These are phyloP conservation scores for Corynascus novoguineensis DNA, from an alignment of 495 filamentous ascomycete species.

Conservation along the genomic window DNA sequence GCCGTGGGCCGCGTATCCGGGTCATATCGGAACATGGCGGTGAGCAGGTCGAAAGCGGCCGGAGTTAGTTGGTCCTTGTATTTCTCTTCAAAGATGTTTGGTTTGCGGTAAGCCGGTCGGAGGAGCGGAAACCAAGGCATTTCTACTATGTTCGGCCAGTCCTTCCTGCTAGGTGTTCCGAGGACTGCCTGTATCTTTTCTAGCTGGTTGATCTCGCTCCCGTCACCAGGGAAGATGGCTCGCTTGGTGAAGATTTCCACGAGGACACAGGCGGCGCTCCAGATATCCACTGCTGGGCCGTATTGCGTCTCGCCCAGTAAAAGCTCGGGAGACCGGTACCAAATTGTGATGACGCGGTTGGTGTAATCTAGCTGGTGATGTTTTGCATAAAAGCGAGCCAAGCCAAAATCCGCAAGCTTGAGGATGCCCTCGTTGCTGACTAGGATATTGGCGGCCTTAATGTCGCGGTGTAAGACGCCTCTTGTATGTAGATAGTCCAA, in stretches of 20 bases:
- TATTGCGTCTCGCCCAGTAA: constrained; percentile 92
- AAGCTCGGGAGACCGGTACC: constrained; percentile 93
- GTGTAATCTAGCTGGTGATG: constrained; percentile 92
- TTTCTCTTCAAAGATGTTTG: constrained; percentile 76
- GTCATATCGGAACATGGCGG: constrained; percentile 79
- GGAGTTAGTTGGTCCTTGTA: constrained; percentile 69
- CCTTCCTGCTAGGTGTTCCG: constrained; percentile 74
- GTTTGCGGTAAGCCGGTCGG: constrained; percentile 63
- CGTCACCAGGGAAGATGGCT: constrained; percentile 93
- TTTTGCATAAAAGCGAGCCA: constrained; percentile 96
- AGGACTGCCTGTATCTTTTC: constrained; percentile 93
- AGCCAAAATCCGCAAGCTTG: constrained; percentile 93
- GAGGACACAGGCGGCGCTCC: constrained; percentile 95
- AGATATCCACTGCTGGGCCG: constrained; percentile 91
- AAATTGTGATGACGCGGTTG: constrained; percentile 96
- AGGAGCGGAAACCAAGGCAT: constrained; percentile 97
- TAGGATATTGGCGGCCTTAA: constrained; percentile 92
- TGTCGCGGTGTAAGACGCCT: constrained; percentile 91
- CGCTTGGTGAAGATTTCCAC: constrained; percentile 94
- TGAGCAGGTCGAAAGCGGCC: constrained; percentile 75
- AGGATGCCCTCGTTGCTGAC: constrained; percentile 81
- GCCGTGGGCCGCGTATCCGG: constrained; percentile 79
- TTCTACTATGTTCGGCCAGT: constrained; percentile 83
- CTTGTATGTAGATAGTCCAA: constrained; percentile 90
- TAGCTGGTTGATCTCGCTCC: constrained; percentile 88